Evolutionary conservation across 805 yeast genomes (phyloP).

Genomic region (Wickerhamomyces queroliae): DNA sequence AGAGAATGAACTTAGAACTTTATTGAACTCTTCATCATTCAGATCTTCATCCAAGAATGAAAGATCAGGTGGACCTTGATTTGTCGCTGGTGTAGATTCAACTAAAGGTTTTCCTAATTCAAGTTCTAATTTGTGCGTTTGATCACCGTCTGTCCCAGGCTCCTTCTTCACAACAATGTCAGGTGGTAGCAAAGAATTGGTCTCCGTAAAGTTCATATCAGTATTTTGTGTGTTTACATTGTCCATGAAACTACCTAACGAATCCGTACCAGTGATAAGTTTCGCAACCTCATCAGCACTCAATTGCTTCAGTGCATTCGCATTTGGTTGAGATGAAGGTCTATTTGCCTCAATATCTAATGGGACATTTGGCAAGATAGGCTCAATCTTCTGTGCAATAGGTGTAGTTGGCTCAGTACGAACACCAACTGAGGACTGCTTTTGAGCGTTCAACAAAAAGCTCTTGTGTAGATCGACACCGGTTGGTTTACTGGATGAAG

Average conservation of each 20-base stretch:
- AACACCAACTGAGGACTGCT: not conserved
- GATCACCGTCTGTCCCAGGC: not conserved
- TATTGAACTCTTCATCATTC: conserved; percentile 21
- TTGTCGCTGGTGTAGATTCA: not conserved
- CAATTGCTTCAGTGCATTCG: not conserved
- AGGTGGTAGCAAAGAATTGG: not conserved
- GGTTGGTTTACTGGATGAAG: not conserved
- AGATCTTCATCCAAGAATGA: conserved; percentile 9
- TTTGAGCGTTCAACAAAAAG: not conserved
- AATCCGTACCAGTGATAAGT: not conserved
- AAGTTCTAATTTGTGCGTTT: no score
- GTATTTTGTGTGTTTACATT: no score
- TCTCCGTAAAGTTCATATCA: no score
- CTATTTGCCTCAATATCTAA: not conserved
- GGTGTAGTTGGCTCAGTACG: not conserved
- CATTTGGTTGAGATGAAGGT: not conserved
- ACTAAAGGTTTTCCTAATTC: not conserved
- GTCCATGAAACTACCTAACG: no score
- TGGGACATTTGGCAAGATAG: not conserved
- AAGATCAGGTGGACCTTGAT: not conserved
- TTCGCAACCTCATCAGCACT: not conserved
- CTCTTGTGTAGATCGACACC: not conserved
- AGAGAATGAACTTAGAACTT: conserved; percentile 21
- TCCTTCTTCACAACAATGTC: not conserved
- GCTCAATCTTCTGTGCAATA: not conserved